Conservation (phyloP, 2,329 filamentous ascomycete genomes). For the Pseudogymnoascus sp. region DNA sequence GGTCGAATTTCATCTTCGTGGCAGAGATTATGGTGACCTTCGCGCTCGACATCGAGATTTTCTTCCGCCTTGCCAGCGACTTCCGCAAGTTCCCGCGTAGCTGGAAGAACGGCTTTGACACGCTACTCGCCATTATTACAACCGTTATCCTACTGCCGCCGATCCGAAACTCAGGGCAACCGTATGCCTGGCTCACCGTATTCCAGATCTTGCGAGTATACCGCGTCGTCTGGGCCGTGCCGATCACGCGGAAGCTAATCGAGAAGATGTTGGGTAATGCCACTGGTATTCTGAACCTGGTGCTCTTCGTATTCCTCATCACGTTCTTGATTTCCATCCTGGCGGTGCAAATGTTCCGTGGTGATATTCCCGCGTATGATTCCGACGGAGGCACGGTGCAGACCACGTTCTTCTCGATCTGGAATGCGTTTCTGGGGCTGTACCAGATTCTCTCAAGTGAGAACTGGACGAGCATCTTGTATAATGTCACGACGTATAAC, state of each 20-base stretch:
- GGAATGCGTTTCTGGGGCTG: slow-evolving; percentile 95
- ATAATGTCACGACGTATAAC: slow-evolving; percentile 68
- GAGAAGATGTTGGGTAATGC: slow-evolving; percentile 84
- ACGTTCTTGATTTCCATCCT: slow-evolving; percentile 93
- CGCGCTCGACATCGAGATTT: slow-evolving; percentile 73
- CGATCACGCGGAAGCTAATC: slow-evolving; percentile 81
- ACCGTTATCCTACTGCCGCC: slow-evolving; percentile 77
- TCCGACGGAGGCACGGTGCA: slow-evolving; percentile 53
- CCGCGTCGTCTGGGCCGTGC: slow-evolving; percentile 80
- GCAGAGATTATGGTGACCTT: slow-evolving; percentile 72
- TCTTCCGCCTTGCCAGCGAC: slow-evolving; percentile 68
- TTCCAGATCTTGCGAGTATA: slow-evolving; percentile 94
- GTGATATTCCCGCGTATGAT: slow-evolving; percentile 65
- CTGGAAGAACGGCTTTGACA: slow-evolving; percentile 71
- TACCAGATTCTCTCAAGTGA: slow-evolving; percentile 95
- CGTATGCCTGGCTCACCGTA: slow-evolving; percentile 81
- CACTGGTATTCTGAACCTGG: slow-evolving; percentile 84
- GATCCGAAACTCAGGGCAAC: slow-evolving; percentile 62
- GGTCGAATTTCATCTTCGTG: slow-evolving; percentile 58
- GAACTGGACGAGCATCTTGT: slow-evolving; percentile 87
- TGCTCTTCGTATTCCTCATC: slow-evolving; percentile 92
- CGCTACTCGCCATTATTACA: slow-evolving; percentile 72
- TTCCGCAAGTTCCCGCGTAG: slow-evolving; percentile 74
- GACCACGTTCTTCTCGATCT: slow-evolving; percentile 82
- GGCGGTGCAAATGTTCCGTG: slow-evolving; percentile 85